phyloP scores from a whole-genome alignment of 2,329 filamentous ascomycete species.

The Fusarium tupiense region DNA sequence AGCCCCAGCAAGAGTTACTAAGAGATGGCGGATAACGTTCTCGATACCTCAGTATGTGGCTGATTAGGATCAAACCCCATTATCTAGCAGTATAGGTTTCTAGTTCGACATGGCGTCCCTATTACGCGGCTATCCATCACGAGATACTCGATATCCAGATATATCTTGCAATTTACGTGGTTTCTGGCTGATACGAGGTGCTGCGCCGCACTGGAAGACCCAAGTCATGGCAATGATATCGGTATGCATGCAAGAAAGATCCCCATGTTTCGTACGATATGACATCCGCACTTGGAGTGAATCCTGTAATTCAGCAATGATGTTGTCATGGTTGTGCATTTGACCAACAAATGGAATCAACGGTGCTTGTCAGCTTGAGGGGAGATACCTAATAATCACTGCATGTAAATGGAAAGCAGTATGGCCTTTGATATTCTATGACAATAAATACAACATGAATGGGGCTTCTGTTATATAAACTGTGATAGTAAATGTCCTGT shows the following conservation, averaged over 20 bases:
- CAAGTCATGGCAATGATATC: background rate
- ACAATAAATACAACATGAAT: background rate
- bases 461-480: too few relatives aligned
- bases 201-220: slow-evolving; percentile 19
- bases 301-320: background rate
- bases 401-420: background rate
- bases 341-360: background rate
- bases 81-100: background rate
- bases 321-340: background rate
- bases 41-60: background rate
- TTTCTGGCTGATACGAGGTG: slow-evolving; percentile 14
- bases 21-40: background rate
- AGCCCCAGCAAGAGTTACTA: background rate
- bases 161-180: background rate
- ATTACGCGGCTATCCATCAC: slow-evolving; percentile 11
- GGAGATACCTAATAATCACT: background rate
- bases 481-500: background rate
- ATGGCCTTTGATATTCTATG: background rate
- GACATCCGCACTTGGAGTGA: background rate
- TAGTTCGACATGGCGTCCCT: background rate
- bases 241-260: background rate
- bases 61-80: background rate
- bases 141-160: background rate
- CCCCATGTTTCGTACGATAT: background rate
- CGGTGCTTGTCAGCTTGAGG: background rate